A percentile compares a stretch with the other conserved stretches of the same genome.
Conservation (phyloP, 2,329 filamentous ascomycete genomes). For the Trichophyton equinum region DNA sequence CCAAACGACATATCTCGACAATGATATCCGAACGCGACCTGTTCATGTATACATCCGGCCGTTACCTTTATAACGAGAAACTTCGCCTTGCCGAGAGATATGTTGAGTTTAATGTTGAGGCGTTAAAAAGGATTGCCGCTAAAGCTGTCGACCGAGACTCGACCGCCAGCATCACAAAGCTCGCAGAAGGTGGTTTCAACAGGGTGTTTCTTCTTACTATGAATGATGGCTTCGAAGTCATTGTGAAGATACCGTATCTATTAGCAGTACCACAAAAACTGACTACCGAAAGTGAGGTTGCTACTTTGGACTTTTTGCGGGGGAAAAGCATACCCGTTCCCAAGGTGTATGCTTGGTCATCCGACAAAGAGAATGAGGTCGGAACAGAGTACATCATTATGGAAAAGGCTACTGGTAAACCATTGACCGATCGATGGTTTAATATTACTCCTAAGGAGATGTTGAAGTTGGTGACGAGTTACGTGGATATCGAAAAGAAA, state of each 20-base stretch:
- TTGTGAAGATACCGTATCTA: slow-evolving; percentile 19
- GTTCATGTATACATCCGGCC: too few species aligned
- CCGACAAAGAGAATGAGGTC: slow-evolving; percentile 24
- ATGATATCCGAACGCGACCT: too few species aligned
- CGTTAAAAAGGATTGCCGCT: slow-evolving; percentile 10
- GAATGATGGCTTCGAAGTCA: slow-evolving; percentile 15
- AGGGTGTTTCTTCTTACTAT: slow-evolving; percentile 18
- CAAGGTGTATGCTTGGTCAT: slow-evolving; percentile 24
- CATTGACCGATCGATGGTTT: slow-evolving; percentile 23
- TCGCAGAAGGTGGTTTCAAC: slow-evolving; percentile 19
- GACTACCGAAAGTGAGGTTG: slow-evolving; percentile 25
- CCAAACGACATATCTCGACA: not conserved
- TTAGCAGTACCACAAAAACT: slow-evolving; percentile 15
- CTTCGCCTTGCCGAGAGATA: slow-evolving; percentile 8
- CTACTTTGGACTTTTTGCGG: slow-evolving; percentile 18
- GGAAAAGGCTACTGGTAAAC: slow-evolving; percentile 23
- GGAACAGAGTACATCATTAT: slow-evolving; percentile 33
- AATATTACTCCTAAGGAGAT: slow-evolving; percentile 9
- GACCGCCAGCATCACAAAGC: slow-evolving; percentile 12
- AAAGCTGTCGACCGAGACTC: slow-evolving; percentile 5
- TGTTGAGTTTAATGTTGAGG: slow-evolving; percentile 11
- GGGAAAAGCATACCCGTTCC: slow-evolving; percentile 25
- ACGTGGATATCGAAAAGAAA: slow-evolving; percentile 11
- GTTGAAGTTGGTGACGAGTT: slow-evolving; percentile 13
- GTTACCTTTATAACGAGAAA: not conserved